phyloP scores from a whole-genome alignment of 176 grass and related monocot species.

The Aegilops tauschii region DNA sequence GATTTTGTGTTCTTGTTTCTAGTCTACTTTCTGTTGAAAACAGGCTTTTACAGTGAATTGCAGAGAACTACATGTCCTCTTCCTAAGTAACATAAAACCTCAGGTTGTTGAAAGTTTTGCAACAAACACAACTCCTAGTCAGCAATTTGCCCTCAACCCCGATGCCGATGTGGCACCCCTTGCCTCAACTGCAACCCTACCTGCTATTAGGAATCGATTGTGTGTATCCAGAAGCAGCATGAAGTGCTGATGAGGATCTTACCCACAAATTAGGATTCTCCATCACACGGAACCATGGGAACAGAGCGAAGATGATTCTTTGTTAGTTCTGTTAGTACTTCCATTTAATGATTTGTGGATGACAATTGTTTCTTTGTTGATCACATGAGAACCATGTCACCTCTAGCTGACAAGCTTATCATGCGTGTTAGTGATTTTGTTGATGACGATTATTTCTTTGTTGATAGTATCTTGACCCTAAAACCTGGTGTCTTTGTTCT shows the following conservation, averaged over 20 bases:
- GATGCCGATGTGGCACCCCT: neutral
- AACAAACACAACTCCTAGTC: neutral
- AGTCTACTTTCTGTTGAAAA: neutral
- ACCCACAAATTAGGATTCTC: neutral
- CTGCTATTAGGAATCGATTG: neutral
- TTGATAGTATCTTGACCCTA: too few species aligned
- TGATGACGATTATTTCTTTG: too few species aligned
- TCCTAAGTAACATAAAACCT: neutral
- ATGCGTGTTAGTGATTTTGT: neutral
- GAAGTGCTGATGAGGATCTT: neutral
- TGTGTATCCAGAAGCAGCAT: neutral
- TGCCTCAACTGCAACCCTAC: neutral
- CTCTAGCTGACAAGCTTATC: neutral
- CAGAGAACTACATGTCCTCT: neutral
- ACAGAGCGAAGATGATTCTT: neutral
- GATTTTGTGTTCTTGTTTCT: neutral
- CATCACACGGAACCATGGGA: neutral
- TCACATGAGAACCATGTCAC: neutral
- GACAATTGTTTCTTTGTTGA: too few species aligned
- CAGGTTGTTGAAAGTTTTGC: neutral
- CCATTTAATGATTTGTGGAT: too few species aligned
- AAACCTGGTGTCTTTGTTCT: neutral
- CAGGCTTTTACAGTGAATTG: neutral
- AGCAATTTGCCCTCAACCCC: neutral
- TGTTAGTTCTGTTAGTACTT: slow-evolving; percentile 9